Conservation (phyloP, 345 rosid species). For the Moringa oleifera region DNA sequence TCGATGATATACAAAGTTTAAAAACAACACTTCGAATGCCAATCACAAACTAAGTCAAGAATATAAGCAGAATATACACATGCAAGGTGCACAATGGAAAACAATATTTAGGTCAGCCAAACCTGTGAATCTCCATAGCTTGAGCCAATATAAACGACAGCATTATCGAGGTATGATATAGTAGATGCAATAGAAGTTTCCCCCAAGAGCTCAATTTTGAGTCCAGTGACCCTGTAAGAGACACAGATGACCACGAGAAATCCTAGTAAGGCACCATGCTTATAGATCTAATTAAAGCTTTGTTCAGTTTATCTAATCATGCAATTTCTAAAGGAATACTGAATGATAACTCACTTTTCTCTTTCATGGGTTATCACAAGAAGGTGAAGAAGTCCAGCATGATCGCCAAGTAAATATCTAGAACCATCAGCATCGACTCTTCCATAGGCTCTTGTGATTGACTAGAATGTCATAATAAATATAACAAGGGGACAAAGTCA, state of each 20-base stretch:
- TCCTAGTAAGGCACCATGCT: slow-evolving; percentile 3
- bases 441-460: slow-evolving; percentile 88
- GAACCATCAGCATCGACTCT: slow-evolving; percentile 97
- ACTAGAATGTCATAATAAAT: slow-evolving; percentile 33
- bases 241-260: slow-evolving; percentile 13
- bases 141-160: slow-evolving; percentile 79
- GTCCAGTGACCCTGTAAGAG: slow-evolving; percentile 79
- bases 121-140: slow-evolving; percentile 98
- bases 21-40: no score
- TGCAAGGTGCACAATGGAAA: background rate
- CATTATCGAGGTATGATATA: slow-evolving; percentile 90
- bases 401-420: slow-evolving; percentile 92
- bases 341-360: slow-evolving; percentile 59
- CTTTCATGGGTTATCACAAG: slow-evolving; percentile 89
- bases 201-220: slow-evolving; percentile 91
- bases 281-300: background rate
- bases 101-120: slow-evolving; percentile 2
- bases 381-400: slow-evolving; percentile 79
- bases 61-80: background rate
- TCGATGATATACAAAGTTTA: no score
- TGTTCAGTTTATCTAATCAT: background rate
- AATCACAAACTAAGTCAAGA: no score
- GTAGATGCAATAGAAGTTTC: slow-evolving; percentile 95
- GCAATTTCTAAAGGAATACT: background rate
- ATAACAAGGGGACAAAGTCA: slow-evolving; percentile 12